Percentiles rank a stretch among this genome's conserved stretches.
phyloP scores from a whole-genome alignment of 2,329 filamentous ascomycete species.

The Lithohypha guttulata region DNA sequence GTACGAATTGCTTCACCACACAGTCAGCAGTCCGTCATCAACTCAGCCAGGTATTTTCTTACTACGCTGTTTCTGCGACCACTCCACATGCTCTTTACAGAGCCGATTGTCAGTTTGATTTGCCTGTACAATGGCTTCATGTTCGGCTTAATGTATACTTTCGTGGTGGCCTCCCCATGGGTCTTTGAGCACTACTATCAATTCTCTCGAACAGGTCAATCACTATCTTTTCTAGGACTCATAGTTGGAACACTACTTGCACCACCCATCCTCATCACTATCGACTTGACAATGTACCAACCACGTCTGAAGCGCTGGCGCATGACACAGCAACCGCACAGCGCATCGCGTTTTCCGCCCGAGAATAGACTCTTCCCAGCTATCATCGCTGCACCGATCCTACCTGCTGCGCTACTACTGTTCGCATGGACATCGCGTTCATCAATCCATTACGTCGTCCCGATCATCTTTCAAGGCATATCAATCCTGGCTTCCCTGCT shows the following conservation, averaged over 20 bases:
- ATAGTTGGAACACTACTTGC: constrained; percentile 15
- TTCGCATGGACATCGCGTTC: constrained; percentile 52
- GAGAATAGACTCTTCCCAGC: constrained; percentile 23
- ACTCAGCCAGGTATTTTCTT: constrained; percentile 33
- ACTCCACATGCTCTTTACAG: constrained; percentile 53
- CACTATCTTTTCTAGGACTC: constrained; percentile 18
- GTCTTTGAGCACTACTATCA: constrained; percentile 46
- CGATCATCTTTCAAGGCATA: constrained; percentile 23
- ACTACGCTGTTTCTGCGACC: constrained; percentile 40
- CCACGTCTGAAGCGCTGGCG: constrained; percentile 28
- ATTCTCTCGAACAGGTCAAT: constrained; percentile 14
- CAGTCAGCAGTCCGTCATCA: constrained; percentile 40
- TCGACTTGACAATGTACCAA: constrained; percentile 31
- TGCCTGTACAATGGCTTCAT: constrained; percentile 66
- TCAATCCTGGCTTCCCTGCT: constrained; percentile 23
- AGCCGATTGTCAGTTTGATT: constrained; percentile 59
- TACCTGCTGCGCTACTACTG: constrained; percentile 53
- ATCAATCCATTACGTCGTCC: constrained; percentile 26
- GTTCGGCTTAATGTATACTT: constrained; percentile 71
- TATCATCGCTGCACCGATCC: constrained; percentile 22
- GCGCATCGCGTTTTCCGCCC: constrained; percentile 13
- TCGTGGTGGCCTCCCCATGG: constrained; percentile 73
- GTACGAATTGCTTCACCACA: constrained; percentile 34
- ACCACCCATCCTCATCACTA: constrained; percentile 14
- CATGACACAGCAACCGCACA: neutral